Evolutionary conservation across 495 filamentous ascomycete species (phyloP).

Genomic region (Hypomontagnella monticulosa): DNA sequence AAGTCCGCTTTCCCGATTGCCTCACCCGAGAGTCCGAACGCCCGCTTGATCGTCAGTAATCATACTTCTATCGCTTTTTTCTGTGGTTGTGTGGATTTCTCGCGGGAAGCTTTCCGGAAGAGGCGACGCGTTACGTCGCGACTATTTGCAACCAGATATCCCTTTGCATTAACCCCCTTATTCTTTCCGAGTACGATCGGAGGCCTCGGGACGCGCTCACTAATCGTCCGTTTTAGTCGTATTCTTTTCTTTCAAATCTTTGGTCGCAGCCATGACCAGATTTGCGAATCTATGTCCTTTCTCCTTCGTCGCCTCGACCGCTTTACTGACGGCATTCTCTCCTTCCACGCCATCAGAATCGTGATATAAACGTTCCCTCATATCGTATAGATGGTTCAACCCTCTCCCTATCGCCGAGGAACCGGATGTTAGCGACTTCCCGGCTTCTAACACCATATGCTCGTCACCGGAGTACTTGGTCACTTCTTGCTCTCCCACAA

Average conservation of each 20-base stretch:
- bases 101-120: constrained; percentile 2
- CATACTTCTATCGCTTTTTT: constrained; percentile 10
- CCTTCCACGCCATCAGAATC: neutral
- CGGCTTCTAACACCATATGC: constrained; percentile 43
- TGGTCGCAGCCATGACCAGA: constrained; percentile 32
- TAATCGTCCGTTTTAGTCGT: constrained; percentile 18
- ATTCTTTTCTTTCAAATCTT: constrained; percentile 36
- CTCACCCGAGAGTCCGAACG: constrained; percentile 23
- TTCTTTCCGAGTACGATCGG: constrained; percentile 1
- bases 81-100: constrained; percentile 1
- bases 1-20: constrained; percentile 14
- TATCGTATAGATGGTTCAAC: constrained; percentile 18
- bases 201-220: constrained; percentile 21
- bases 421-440: constrained; percentile 27
- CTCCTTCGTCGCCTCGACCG: constrained; percentile 33
- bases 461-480: constrained; percentile 43
- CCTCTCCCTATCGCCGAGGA: constrained; percentile 19
- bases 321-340: constrained; percentile 11
- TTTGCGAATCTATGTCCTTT: constrained; percentile 40
- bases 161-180: neutral
- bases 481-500: constrained; percentile 42
- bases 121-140: constrained; percentile 26
- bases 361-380: constrained; percentile 7
- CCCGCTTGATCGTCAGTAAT: constrained; percentile 25
- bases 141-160: neutral